Evolutionary conservation across 805 yeast species (phyloP).

Genomic region (Wickerhamiella cacticola): DNA sequence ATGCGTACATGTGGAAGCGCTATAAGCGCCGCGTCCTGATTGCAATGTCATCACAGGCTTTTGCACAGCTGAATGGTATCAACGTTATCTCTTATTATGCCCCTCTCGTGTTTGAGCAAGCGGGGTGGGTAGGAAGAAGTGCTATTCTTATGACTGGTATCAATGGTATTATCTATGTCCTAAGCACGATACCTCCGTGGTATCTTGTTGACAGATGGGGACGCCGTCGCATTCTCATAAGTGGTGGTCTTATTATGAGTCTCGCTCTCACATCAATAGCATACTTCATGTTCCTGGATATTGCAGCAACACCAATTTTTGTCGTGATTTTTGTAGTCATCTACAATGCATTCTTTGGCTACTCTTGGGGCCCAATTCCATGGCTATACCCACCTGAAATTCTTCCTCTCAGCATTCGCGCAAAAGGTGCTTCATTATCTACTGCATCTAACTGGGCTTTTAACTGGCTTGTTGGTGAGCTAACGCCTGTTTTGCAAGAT

Average conservation of each 20-base stretch:
- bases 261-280: constrained; percentile 54
- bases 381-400: constrained; percentile 84
- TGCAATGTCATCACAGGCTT: constrained; percentile 82
- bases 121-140: constrained; percentile 84
- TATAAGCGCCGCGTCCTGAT: constrained; percentile 69
- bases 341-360: constrained; percentile 72
- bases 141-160: constrained; percentile 88
- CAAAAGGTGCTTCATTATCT: constrained; percentile 80
- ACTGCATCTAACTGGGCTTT: constrained; percentile 92
- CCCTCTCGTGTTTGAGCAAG: constrained; percentile 85
- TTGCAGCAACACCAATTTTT: constrained; percentile 46
- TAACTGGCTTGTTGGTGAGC: constrained; percentile 83
- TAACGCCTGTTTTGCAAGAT: constrained; percentile 78
- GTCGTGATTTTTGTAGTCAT: constrained; percentile 69
- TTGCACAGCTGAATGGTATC: constrained; percentile 90
- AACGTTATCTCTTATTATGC: constrained; percentile 89
- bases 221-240: constrained; percentile 64
- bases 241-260: constrained; percentile 76
- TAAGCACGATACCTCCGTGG: constrained; percentile 82
- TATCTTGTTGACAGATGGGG: constrained; percentile 85
- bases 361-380: constrained; percentile 90
- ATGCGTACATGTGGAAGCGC: constrained; percentile 59
- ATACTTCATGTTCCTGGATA: constrained; percentile 41
- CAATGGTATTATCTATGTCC: constrained; percentile 47
- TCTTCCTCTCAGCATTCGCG: constrained; percentile 69